Evolutionary conservation across 2,329 filamentous ascomycete species (phyloP), one percentile per base, ranked within the genome.

Genomic region (Fusarium pseudonygamai): DNA sequence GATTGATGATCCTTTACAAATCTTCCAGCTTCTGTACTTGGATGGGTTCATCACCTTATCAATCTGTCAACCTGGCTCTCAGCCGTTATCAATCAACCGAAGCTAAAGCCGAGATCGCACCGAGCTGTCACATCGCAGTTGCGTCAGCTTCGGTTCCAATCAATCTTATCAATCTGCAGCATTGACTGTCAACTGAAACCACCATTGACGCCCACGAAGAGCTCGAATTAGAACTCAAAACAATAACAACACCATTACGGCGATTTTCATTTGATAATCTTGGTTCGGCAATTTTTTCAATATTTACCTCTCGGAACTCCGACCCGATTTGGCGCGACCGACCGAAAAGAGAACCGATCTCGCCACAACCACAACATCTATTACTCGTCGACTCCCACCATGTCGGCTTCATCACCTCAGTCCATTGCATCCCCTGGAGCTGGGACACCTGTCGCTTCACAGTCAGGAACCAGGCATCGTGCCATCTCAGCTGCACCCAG

Each of bases 291-390:
- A 22, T 11, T 46, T 10, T 26, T 52, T 40, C 34, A 26, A 53
- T 10, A 26, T 42, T 61, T 61, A 36, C 24, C 18, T 73, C 64
- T 79, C 79, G 78, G 79, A 79, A 70, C 61, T 80, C 73, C 76
- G 76, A 80, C 67, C 64, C 66, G 43, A 64, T 37, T 64, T 69
- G 60, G 71, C 53, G 36, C 63, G 64, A 62, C 75, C 73, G 68
- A 70, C 73, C 69, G 67, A 69, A 68, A 62, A 72, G 60, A 74
- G 68, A 76, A 64, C 72, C 76, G 60, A 61, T 52, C 66, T 60
- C 59, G 64, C 61, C 71, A 69, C 67, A 71, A 70, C 43, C 47
- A 72, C 47, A 66, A 66, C 32, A 60, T 60, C 58, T 53, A 68
- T 67, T 59, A 67, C 60, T 30, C 40, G 50, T 55, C 47, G 36